Conservation (phyloP, 2,329 filamentous ascomycete species). For the Aspergillus flavus region DNA sequence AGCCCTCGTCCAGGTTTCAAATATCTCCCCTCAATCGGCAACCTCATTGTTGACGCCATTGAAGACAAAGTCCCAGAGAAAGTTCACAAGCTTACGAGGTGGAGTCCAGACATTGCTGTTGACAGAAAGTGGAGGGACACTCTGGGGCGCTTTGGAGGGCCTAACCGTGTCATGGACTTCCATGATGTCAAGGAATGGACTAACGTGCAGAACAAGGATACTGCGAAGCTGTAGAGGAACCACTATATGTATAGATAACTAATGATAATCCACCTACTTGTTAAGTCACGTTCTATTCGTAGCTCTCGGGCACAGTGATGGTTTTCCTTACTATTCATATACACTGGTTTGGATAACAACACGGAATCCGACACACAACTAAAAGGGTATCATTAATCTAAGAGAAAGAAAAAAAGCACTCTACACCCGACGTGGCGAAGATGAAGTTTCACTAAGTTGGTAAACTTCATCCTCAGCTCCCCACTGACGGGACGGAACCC, state of each 20-base stretch:
- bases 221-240: slow-evolving; percentile 18
- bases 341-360: neutral
- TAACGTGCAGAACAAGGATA: slow-evolving; percentile 20
- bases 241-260: neutral
- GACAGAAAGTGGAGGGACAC: slow-evolving; percentile 50
- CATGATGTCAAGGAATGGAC: slow-evolving; percentile 48
- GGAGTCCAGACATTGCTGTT: slow-evolving; percentile 54
- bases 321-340: neutral
- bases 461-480: slow-evolving; percentile 25
- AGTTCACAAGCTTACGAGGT: slow-evolving; percentile 49
- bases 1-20: slow-evolving; percentile 49
- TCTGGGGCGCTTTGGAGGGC: slow-evolving; percentile 51
- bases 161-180: slow-evolving; percentile 53
- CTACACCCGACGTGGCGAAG: slow-evolving; percentile 17
- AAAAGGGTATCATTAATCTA: slow-evolving; percentile 8
- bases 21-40: slow-evolving; percentile 54
- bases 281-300: neutral
- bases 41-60: slow-evolving; percentile 51
- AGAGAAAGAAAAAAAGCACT: neutral
- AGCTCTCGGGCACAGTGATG: neutral
- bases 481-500: slow-evolving; percentile 17
- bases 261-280: neutral
- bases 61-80: slow-evolving; percentile 47
- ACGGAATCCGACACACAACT: neutral
- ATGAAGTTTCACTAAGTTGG: slow-evolving; percentile 24